phyloP scores from a whole-genome alignment of 192 early-diverging fungal genomes.

The Coemansia guatemalensis region DNA sequence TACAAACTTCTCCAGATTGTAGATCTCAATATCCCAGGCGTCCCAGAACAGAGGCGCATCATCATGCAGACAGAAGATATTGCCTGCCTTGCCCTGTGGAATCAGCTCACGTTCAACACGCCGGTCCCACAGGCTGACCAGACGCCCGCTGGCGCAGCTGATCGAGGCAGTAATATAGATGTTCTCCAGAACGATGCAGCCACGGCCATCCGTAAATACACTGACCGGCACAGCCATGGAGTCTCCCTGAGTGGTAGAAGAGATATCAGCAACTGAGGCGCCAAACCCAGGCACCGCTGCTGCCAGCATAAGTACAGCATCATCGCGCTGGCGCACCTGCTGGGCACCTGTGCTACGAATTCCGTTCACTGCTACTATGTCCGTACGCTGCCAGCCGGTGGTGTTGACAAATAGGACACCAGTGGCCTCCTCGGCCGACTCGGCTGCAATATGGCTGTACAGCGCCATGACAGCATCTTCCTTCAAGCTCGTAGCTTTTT shows the following conservation, averaged over 20 bases:
- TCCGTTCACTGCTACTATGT: slow-evolving; percentile 65
- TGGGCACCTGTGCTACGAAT: slow-evolving; percentile 5
- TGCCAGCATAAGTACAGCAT: slow-evolving; percentile 30
- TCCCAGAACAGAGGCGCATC: slow-evolving; percentile 91
- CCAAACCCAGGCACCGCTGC: slow-evolving; percentile 33
- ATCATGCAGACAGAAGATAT: slow-evolving; percentile 81
- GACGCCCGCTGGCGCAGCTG: slow-evolving; percentile 63
- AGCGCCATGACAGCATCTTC: slow-evolving; percentile 50
- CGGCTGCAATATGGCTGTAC: slow-evolving; percentile 15
- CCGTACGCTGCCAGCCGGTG: slow-evolving; percentile 66
- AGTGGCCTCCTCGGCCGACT: slow-evolving; percentile 11
- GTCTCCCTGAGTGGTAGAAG: not conserved
- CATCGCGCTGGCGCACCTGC: slow-evolving; percentile 36
- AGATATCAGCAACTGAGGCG: slow-evolving; percentile 12
- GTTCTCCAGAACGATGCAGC: slow-evolving; percentile 69
- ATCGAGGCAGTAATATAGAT: slow-evolving; percentile 69
- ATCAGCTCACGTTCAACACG: slow-evolving; percentile 54
- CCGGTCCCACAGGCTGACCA: slow-evolving; percentile 69
- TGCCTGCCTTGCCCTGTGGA: slow-evolving; percentile 39
- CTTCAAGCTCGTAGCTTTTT: slow-evolving; percentile 49
- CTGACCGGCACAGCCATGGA: slow-evolving; percentile 29
- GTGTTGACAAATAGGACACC: slow-evolving; percentile 64
- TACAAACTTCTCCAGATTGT: slow-evolving; percentile 85
- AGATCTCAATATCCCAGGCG: slow-evolving; percentile 88
- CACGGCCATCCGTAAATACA: slow-evolving; percentile 22